Percentiles rank a stretch among this genome's conserved stretches.
Evolutionary conservation across 495 filamentous ascomycete genomes (phyloP).

Genomic region (Immersiella caudata): DNA sequence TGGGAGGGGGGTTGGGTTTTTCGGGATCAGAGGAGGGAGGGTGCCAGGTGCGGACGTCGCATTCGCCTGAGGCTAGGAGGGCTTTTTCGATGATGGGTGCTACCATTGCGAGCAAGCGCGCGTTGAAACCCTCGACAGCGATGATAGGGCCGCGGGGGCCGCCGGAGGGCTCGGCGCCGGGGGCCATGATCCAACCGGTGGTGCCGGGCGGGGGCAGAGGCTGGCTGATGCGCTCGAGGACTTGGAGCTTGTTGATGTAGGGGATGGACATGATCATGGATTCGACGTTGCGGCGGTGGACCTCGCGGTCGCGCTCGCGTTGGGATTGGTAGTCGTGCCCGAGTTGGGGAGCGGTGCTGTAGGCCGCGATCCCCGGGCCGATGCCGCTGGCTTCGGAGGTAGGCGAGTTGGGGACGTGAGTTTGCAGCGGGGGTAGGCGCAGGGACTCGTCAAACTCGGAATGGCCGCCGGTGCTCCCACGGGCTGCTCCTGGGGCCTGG

Average conservation of each 20-base stretch:
- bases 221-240: conserved; percentile 44
- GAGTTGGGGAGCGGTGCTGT: not conserved
- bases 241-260: conserved; percentile 61
- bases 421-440: conserved; percentile 64
- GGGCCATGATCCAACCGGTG: conserved; percentile 36
- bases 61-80: conserved; percentile 60
- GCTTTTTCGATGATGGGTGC: conserved; percentile 63
- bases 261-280: conserved; percentile 76
- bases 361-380: not conserved
- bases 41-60: conserved; percentile 58
- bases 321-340: not conserved
- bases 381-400: conserved; percentile 12
- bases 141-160: conserved; percentile 73
- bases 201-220: conserved; percentile 46
- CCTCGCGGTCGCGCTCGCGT: conserved; percentile 5
- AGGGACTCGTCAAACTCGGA: conserved; percentile 47
- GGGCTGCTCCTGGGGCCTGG: not conserved
- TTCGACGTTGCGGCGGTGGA: conserved; percentile 52
- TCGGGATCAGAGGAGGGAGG: conserved; percentile 3
- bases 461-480: not conserved
- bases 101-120: conserved; percentile 55
- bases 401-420: conserved; percentile 39
- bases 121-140: conserved; percentile 75
- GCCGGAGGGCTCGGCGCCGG: conserved; percentile 33
- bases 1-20: not conserved